Conservation (phyloP, 148 eudicot genomes). For the Chenopodium formosanum region DNA sequence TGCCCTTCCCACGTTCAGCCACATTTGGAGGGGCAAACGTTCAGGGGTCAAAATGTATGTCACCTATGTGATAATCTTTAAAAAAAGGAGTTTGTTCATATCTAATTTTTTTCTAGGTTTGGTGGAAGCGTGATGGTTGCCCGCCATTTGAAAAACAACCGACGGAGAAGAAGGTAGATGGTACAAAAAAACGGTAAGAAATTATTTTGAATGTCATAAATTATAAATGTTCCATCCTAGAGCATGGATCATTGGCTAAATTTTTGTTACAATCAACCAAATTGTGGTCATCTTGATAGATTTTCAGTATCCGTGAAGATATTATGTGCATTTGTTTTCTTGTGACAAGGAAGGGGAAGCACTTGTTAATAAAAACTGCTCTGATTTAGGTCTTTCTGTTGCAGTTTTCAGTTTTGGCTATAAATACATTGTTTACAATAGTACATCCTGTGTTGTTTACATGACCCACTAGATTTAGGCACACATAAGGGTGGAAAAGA, state of each 20-base stretch:
- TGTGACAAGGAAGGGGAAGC: neutral
- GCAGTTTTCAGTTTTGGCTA: neutral
- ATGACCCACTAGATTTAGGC: no score
- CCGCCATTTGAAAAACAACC: slow-evolving; percentile 86
- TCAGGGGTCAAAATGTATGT: neutral
- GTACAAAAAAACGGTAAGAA: slow-evolving; percentile 72
- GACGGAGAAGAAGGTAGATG: slow-evolving; percentile 68
- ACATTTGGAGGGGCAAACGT: neutral
- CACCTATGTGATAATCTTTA: neutral
- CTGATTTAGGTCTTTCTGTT: neutral
- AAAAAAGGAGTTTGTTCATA: neutral
- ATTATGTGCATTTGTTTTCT: neutral
- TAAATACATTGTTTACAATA: neutral
- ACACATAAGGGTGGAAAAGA: no score
- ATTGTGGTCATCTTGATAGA: neutral
- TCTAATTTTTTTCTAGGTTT: slow-evolving; percentile 51
- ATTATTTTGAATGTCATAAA: neutral
- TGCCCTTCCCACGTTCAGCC: neutral
- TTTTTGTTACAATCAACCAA: neutral
- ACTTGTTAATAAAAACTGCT: neutral
- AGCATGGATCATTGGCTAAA: neutral
- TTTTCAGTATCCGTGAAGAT: neutral
- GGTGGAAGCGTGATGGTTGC: slow-evolving; percentile 99
- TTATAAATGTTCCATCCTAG: neutral
- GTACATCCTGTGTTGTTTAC: no score